phyloP scores from a whole-genome alignment of 768 basidiomycete genomes.

The Xanthoconium stramineum region DNA sequence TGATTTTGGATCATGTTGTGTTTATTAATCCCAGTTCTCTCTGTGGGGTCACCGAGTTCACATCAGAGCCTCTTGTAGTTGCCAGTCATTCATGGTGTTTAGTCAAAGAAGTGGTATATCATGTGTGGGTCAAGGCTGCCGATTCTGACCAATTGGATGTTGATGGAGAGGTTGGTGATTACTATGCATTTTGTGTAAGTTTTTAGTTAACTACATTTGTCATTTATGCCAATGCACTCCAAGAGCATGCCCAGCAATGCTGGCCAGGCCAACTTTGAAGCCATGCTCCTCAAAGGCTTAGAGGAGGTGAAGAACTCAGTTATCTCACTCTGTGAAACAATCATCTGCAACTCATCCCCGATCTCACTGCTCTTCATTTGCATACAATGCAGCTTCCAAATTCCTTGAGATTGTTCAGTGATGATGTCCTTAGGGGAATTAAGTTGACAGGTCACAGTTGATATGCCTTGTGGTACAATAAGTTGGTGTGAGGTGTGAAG shows the following conservation, averaged over 20 bases:
- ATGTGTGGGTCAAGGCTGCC: no score
- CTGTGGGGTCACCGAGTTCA: no score
- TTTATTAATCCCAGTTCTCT: neutral
- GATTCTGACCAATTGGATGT: neutral
- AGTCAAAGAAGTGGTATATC: neutral
- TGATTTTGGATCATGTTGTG: neutral
- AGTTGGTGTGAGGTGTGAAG: neutral
- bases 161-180: neutral
- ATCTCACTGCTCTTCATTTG: neutral
- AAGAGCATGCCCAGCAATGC: neutral
- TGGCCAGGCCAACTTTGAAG: neutral
- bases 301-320: neutral
- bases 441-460: neutral
- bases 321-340: neutral
- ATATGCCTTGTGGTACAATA: neutral
- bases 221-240: neutral
- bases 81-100: neutral
- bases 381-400: neutral
- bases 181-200: no score
- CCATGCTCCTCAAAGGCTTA: neutral
- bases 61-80: neutral
- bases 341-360: neutral
- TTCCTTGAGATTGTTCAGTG: neutral
- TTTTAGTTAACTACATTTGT: no score
- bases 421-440: neutral